Conservation (phyloP, 1,284 basidiomycete species). For the Cutaneotrichosporon cyanovorans region DNA sequence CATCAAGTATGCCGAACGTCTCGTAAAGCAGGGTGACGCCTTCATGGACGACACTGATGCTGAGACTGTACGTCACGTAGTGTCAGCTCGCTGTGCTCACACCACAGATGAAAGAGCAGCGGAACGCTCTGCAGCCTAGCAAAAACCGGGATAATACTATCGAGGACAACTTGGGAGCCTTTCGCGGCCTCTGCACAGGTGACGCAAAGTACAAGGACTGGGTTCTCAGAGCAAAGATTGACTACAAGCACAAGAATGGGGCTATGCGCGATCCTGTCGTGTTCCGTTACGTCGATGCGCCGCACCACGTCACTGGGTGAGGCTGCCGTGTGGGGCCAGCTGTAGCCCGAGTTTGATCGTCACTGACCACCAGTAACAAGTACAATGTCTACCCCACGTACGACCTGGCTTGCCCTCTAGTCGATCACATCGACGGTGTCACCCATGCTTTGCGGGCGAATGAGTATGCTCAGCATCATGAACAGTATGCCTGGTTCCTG, state of each 20-base stretch:
- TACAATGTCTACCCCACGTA: neutral
- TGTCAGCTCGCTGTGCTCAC: neutral
- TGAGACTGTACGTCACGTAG: neutral
- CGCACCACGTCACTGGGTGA: neutral
- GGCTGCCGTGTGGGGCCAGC: too few species aligned
- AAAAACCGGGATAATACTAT: neutral
- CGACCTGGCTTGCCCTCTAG: neutral
- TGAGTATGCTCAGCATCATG: neutral
- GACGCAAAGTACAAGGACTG: neutral
- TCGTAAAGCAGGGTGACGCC: neutral
- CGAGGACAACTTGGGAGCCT: neutral
- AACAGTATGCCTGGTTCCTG: neutral
- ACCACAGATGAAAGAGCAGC: neutral
- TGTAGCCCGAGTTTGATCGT: too few species aligned
- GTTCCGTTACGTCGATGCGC: neutral
- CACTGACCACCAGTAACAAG: neutral
- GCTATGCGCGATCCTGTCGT: conserved; percentile 1
- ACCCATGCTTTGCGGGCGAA: neutral
- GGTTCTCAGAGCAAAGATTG: neutral
- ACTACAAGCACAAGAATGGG: neutral
- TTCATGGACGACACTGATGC: neutral
- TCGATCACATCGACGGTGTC: conserved; percentile 1
- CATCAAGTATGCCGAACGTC: neutral
- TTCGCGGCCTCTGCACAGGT: neutral
- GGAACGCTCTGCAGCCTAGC: neutral